phyloP scores from a whole-genome alignment of 371 early-diverging fungal species.

The Modicella reniformis region DNA sequence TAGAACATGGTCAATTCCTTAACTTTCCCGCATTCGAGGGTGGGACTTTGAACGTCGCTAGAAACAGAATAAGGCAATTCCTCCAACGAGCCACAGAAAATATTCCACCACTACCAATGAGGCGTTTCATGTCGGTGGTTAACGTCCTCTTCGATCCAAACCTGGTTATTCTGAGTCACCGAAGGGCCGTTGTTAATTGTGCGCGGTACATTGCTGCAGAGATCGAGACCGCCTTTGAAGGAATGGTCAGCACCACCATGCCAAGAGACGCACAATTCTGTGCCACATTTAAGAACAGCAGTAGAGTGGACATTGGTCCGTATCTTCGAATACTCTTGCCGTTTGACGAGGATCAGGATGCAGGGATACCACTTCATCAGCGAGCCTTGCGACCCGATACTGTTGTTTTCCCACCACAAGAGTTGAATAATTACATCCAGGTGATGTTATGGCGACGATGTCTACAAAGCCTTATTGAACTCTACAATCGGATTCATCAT shows the following conservation, averaged over 20 bases:
- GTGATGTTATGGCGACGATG: constrained; percentile 34
- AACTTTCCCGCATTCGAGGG: not conserved
- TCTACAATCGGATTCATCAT: constrained; percentile 25
- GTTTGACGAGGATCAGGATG: not conserved
- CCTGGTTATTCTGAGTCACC: constrained; percentile 15
- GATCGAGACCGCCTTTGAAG: constrained; percentile 13
- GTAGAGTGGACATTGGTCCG: constrained; percentile 16
- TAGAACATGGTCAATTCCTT: no score
- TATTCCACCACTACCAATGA: constrained; percentile 1
- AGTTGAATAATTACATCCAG: constrained; percentile 20
- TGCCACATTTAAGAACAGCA: not conserved
- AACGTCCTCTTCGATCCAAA: constrained; percentile 31
- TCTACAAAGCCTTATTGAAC: constrained; percentile 8
- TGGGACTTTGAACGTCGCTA: not conserved
- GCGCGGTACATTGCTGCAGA: constrained; percentile 30
- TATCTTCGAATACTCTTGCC: constrained; percentile 1
- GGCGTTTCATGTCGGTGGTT: constrained; percentile 9
- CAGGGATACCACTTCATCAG: not conserved
- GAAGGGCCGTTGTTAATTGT: constrained; percentile 34
- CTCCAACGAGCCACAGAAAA: not conserved
- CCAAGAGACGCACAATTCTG: constrained; percentile 3
- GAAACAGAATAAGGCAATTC: not conserved
- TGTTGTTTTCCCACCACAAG: constrained; percentile 11
- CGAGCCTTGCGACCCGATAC: not conserved
- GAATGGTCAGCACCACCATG: not conserved